Percentiles rank a stretch among this genome's conserved stretches.
Conservation (phyloP, 2,329 filamentous ascomycete genomes). For the Metarhizium robertsii region DNA sequence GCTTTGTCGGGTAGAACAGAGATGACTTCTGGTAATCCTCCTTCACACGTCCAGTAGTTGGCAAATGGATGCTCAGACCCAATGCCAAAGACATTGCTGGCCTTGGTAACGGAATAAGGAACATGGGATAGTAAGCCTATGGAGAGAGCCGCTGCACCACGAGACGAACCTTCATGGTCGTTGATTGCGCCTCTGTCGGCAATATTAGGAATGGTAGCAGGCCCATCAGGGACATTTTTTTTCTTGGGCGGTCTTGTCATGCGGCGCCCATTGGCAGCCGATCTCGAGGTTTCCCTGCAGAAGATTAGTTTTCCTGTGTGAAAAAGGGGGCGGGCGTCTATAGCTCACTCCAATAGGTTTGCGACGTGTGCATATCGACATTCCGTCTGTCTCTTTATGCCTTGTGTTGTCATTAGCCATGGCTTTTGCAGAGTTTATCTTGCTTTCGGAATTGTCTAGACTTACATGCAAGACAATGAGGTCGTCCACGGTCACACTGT, state of each 20-base stretch:
- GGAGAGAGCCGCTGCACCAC: constrained; percentile 44
- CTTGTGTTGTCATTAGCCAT: constrained; percentile 29
- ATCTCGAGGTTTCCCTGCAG: constrained; percentile 47
- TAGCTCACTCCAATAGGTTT: constrained; percentile 62
- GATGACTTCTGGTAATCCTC: constrained; percentile 66
- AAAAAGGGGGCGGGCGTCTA: not conserved
- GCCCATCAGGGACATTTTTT: constrained; percentile 29
- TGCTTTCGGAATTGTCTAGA: constrained; percentile 1
- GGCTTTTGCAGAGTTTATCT: constrained; percentile 1
- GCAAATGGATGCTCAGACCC: constrained; percentile 71
- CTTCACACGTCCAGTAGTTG: constrained; percentile 77
- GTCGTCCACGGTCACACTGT: constrained; percentile 66
- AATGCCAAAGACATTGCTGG: constrained; percentile 73
- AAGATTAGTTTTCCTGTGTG: constrained; percentile 4
- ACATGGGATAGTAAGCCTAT: constrained; percentile 61
- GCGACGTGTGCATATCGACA: constrained; percentile 71
- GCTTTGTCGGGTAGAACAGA: constrained; percentile 66
- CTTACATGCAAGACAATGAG: constrained; percentile 58
- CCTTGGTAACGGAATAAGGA: constrained; percentile 59
- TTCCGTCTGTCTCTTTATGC: constrained; percentile 66
- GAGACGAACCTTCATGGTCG: constrained; percentile 33
- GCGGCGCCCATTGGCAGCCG: constrained; percentile 40
- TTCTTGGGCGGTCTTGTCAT: constrained; percentile 51
- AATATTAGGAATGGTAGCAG: constrained; percentile 41
- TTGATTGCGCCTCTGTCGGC: constrained; percentile 42